Base-by-base conservation (phyloP, 2,329 filamentous ascomycete genomes). In the Cytospora leucostoma region DNA sequence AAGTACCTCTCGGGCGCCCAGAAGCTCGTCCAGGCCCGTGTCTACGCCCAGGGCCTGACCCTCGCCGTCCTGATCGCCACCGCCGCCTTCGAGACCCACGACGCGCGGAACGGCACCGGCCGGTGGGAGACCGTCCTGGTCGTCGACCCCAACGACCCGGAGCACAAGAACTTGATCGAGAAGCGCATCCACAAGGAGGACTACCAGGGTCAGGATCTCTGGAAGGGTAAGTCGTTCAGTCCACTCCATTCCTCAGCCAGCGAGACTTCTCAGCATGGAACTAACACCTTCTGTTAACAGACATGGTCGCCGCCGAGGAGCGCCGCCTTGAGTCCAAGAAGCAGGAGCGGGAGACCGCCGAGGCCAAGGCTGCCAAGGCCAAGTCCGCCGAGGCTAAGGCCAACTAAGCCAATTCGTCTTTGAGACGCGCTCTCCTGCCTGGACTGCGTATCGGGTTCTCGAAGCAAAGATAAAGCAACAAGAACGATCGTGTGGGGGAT, bases 11-110 rank as follows among this genome's bases (percentile, higher is more conserved):
- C 84, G 56, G 88, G 87, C 2, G 79, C 84, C 65, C 93, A 97
- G 82, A 97, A 97, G 83, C 80, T 97, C 27, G 93, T 97, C 17
- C 93, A 97, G 82, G 93, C 93, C 32, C 89, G 93, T 84, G 90
- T 97, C 68, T 97, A 97, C 77, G 93, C 93, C 4, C 93, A 97
- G 80, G 92, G 91, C 7, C 80, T 96, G 70, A 96, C 93, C 6
- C 81, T 97, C 54, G 90, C 89, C 67, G 92, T 97, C 58, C 81
- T 97, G 62, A 84, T 96, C 72, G 87, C 91, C 62, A 90, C 88
- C 37, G 92, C 94, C 54, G 90, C 87, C 12, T 90, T 97, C 70
- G 93, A 97, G 85, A 82, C 85, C 67, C 78, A 77, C 60, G 95
- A 99, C 76, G 90, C 89, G 68, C 88, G 87, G 73, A 85, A 84